Percentiles rank a stretch among this genome's conserved stretches.
These are phyloP conservation scores for Clausena lansium DNA, from an alignment of 345 rosid species.

Conservation along the genomic window DNA sequence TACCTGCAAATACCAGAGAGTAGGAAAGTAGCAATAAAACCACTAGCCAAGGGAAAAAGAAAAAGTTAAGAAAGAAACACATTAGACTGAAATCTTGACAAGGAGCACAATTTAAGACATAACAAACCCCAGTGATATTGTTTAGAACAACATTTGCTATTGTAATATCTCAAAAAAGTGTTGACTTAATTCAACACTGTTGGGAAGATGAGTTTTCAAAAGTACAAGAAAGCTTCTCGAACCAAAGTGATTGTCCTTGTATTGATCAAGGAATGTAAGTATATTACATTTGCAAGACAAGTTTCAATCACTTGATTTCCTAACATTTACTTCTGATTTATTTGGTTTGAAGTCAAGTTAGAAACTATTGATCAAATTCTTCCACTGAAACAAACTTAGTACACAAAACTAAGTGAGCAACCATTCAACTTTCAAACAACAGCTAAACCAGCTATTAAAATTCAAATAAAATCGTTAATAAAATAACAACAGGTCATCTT, in stretches of 20 bases:
- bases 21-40: background rate
- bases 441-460: background rate
- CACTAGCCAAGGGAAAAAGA: background rate
- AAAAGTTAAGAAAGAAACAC: background rate
- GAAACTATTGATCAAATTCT: background rate
- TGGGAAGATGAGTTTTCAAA: background rate
- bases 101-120: background rate
- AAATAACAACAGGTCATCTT: background rate
- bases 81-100: background rate
- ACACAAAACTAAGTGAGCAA: background rate
- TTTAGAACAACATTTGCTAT: background rate
- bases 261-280: background rate
- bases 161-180: background rate
- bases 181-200: background rate
- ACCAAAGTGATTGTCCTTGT: background rate
- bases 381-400: background rate
- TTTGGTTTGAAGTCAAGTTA: background rate
- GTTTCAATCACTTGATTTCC: background rate
- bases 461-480: background rate
- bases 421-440: background rate
- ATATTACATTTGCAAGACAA: background rate
- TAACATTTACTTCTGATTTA: background rate
- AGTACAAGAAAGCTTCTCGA: too few relatives aligned
- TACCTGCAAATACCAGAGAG: slow-evolving; percentile 43
- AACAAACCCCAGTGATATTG: background rate